Conservation (phyloP, 371 early-diverging fungal species). For the Capillidium heterosporum region DNA sequence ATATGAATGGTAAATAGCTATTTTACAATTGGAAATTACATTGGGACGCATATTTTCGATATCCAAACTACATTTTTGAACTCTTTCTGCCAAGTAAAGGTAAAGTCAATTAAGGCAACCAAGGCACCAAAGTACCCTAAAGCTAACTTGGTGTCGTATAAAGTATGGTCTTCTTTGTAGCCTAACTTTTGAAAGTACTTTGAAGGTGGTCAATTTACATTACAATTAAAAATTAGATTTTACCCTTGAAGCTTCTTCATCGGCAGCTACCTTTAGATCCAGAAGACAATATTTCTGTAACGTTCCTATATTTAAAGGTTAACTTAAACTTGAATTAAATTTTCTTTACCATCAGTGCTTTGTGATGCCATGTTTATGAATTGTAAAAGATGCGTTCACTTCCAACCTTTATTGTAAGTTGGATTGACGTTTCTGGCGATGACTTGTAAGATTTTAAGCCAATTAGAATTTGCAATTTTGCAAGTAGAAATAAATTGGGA, state of each 20-base stretch:
- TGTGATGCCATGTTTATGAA: too few relatives aligned
- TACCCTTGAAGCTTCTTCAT: constrained; percentile 3
- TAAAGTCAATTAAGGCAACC: background rate
- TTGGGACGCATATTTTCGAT: background rate
- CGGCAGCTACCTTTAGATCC: constrained; percentile 5
- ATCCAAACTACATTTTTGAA: background rate
- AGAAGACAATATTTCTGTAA: constrained; percentile 1
- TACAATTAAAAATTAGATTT: too few relatives aligned
- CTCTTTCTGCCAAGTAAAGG: background rate
- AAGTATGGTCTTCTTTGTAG: background rate
- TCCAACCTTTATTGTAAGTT: too few relatives aligned
- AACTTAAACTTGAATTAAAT: too few relatives aligned
- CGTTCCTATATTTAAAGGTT: background rate
- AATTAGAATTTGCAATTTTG: too few relatives aligned
- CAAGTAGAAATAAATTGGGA: too few relatives aligned
- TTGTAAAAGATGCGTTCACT: too few relatives aligned
- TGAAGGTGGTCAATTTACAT: background rate
- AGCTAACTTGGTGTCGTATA: background rate
- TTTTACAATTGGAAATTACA: background rate
- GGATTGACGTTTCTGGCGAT: too few relatives aligned
- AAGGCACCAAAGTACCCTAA: constrained; percentile 1
- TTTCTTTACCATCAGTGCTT: too few relatives aligned
- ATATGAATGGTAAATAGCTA: background rate
- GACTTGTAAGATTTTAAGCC: too few relatives aligned
- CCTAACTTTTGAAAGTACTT: background rate